Evolutionary conservation across 305 asterid genomes (phyloP).

Genomic region (Fraxinus baroniana): DNA sequence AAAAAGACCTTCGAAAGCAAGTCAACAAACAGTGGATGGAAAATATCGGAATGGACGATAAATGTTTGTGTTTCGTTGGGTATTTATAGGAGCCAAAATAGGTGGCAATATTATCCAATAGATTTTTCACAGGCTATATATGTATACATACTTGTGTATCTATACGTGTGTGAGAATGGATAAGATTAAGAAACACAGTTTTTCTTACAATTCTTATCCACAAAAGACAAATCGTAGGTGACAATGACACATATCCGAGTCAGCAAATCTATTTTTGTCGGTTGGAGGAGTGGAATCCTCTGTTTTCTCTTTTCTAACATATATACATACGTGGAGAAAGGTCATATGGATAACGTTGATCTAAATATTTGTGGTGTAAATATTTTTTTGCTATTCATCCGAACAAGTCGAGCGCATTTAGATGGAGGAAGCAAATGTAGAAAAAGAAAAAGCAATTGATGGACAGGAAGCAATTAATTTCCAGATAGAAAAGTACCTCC

Average conservation of each 20-base stretch:
- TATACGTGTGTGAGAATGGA: background rate
- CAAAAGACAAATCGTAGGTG: conserved; percentile 10
- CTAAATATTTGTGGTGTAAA: background rate
- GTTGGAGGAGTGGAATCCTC: background rate
- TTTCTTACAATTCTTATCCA: background rate
- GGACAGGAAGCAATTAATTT: background rate
- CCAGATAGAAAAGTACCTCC: background rate
- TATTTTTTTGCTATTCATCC: background rate
- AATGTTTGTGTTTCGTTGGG: background rate
- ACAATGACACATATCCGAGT: conserved; percentile 37
- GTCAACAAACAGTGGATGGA: background rate
- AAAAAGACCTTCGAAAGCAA: background rate
- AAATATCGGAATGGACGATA: conserved; percentile 21
- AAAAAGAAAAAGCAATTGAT: background rate
- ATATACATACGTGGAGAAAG: background rate
- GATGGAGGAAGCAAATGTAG: background rate
- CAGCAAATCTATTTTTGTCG: conserved; percentile 20
- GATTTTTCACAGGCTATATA: background rate
- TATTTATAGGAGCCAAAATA: background rate
- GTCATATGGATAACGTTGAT: background rate
- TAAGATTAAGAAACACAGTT: background rate
- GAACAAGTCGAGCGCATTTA: background rate
- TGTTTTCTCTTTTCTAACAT: background rate
- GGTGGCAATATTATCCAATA: conserved; percentile 38
- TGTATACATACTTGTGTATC: background rate